Evolutionary conservation across 2,329 filamentous ascomycete genomes (phyloP), one percentile per base, ranked within the genome.

Genomic region (Corniculantispora saksenae): DNA sequence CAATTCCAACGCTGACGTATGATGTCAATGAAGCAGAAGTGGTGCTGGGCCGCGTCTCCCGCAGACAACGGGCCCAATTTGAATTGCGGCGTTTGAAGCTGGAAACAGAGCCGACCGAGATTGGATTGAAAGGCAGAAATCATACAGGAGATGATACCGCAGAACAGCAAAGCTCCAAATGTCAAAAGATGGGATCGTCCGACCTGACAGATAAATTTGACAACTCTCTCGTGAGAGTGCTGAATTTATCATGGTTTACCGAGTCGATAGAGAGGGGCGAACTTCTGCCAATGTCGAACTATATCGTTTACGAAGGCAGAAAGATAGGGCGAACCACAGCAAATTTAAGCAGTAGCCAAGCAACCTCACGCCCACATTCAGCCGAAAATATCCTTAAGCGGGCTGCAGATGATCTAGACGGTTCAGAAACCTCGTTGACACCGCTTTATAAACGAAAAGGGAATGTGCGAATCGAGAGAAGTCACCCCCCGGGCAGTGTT

Each of bases 31-130:
- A 94, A 75, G 93, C 93, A 1, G 82, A 85, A 5, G 76, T 97
- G 3, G 82, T 97, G 2, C 75, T 98, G 35, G 93, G 91, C 2
- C 92, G 89, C 69, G 83, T 97, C 40, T 82, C 83, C 0, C 89
- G 86, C 63, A 89, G 86, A 68, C 84, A 87, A 70, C 85, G 94
- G 21, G 92, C 92, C 1, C 82, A 86, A 55, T 89, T 96, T 70
- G 94, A 98, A 77, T 80, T 98, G 67, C 84, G 92, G 61, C 84
- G 86, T 8, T 84, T 86, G 54, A 89, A 87, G 17, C 70, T 97
- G 2, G 74, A 77, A 48, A 87, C 88, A 0, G 81, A 86, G 63
- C 86, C 73, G 8, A 27, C 72, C 3, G 45, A 43, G 38, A 21
- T 2, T 8, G 23, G 47, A 9, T 8, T 7, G 15, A 8, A 19